Conservation (phyloP, 257 asterid genomes). For the Solanum piurae region DNA sequence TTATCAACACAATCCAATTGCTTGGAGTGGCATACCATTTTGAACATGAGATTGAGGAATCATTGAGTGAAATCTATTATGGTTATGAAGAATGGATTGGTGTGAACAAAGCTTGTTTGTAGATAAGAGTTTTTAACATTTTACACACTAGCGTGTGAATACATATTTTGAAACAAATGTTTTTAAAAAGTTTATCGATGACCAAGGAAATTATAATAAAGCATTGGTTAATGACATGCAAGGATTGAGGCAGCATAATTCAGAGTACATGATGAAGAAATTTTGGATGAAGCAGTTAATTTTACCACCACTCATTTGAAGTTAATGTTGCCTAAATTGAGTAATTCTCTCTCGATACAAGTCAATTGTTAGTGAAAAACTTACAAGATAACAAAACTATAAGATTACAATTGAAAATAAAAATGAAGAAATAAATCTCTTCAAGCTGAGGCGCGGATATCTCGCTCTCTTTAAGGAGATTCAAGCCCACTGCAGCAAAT, state of each 20-base stretch:
- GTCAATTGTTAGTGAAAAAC: too few relatives aligned
- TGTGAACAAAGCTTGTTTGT: too few relatives aligned
- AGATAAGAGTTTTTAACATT: too few relatives aligned
- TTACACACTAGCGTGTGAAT: too few relatives aligned
- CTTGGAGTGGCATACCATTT: slow-evolving; percentile 19
- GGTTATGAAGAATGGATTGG: neutral
- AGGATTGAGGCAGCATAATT: slow-evolving; percentile 25
- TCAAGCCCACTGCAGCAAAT: too few relatives aligned
- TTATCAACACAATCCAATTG: slow-evolving; percentile 6
- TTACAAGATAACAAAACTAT: too few relatives aligned
- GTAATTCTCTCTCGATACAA: too few relatives aligned
- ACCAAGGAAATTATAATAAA: slow-evolving; percentile 5
- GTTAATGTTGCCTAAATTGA: neutral
- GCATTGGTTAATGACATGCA: neutral
- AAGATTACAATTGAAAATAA: too few relatives aligned
- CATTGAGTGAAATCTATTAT: neutral
- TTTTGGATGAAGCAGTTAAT: slow-evolving; percentile 8
- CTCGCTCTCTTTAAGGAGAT: too few relatives aligned
- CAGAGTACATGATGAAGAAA: neutral
- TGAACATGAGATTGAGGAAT: neutral
- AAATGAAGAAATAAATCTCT: too few relatives aligned
- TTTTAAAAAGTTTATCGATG: slow-evolving; percentile 12
- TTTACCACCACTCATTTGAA: slow-evolving; percentile 9
- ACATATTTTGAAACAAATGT: too few relatives aligned
- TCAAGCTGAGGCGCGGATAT: too few relatives aligned